Percentiles rank a stretch among this genome's conserved stretches.
phyloP scores from a whole-genome alignment of 805 yeast species.

The Pichia cabralensis region DNA sequence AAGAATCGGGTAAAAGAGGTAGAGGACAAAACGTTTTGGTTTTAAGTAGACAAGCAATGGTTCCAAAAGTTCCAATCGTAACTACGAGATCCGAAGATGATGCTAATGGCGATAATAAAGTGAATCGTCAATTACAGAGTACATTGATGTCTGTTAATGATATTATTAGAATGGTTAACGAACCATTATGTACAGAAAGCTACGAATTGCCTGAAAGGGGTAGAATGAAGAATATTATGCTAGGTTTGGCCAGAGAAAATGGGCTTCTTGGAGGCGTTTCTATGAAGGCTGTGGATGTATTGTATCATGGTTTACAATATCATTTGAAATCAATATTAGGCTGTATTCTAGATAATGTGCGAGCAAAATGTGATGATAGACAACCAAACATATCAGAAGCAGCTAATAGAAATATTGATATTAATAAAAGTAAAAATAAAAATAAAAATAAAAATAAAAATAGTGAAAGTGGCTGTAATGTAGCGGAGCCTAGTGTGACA shows the following conservation, averaged over 20 bases:
- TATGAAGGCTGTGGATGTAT: conserved; percentile 65
- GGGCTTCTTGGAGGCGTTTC: conserved; percentile 80
- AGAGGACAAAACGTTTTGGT: conserved; percentile 61
- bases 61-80: conserved; percentile 79
- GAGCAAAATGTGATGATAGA: conserved; percentile 33
- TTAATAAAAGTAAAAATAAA: background rate
- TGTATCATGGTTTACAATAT: conserved; percentile 71
- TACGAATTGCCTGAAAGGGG: conserved; percentile 79
- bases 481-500: too few relatives aligned
- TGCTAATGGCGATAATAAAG: too few relatives aligned
- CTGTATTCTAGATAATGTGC: conserved; percentile 60
- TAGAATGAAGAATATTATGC: conserved; percentile 53
- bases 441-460: background rate
- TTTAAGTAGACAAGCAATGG: conserved; percentile 58
- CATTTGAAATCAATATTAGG: conserved; percentile 70
- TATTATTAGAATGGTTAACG: conserved; percentile 72
- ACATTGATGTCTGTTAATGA: conserved; percentile 88
- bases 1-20: conserved; percentile 73
- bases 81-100: conserved; percentile 22
- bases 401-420: conserved; percentile 5
- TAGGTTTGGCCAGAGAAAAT: conserved; percentile 80
- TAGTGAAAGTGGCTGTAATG: too few relatives aligned
- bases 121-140: background rate
- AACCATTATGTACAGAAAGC: conserved; percentile 68
- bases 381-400: background rate